Evolutionary conservation across 2,329 filamentous ascomycete genomes (phyloP).

Genomic region (Apiospora pterosperma): DNA sequence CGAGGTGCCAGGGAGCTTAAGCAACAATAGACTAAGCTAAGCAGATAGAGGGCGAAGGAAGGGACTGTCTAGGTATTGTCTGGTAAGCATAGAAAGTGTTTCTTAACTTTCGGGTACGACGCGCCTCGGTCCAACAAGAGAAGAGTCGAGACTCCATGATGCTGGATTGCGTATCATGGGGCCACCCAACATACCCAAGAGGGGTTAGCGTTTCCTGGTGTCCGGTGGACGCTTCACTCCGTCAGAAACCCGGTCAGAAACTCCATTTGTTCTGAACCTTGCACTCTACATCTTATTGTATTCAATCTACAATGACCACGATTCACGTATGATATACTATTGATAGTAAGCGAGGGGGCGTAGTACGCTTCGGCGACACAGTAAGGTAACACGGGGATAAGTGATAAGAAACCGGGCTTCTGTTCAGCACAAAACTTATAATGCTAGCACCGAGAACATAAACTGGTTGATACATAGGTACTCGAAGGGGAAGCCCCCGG

Average conservation of each 20-base stretch:
- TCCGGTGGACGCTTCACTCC: background rate
- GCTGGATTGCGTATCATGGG: slow-evolving; percentile 1
- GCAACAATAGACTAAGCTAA: background rate
- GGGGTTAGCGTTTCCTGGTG: background rate
- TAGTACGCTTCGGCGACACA: background rate
- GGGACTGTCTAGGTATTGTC: background rate
- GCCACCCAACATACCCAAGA: background rate
- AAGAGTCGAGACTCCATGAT: background rate
- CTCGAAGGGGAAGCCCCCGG: no score
- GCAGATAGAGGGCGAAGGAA: background rate
- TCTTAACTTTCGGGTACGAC: background rate
- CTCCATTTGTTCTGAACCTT: background rate
- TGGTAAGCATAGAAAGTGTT: background rate
- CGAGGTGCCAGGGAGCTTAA: background rate
- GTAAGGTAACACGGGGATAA: background rate
- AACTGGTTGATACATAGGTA: background rate
- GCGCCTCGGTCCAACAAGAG: background rate
- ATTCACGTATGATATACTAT: background rate
- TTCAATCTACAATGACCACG: no score
- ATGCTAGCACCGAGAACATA: background rate
- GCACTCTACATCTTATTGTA: background rate
- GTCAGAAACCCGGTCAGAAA: background rate
- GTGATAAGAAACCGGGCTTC: background rate
- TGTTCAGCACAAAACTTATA: background rate
- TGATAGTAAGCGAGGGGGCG: background rate